These are phyloP conservation scores for Mycena vulgaris DNA, from an alignment of 768 basidiomycete species.

Conservation along the genomic window DNA sequence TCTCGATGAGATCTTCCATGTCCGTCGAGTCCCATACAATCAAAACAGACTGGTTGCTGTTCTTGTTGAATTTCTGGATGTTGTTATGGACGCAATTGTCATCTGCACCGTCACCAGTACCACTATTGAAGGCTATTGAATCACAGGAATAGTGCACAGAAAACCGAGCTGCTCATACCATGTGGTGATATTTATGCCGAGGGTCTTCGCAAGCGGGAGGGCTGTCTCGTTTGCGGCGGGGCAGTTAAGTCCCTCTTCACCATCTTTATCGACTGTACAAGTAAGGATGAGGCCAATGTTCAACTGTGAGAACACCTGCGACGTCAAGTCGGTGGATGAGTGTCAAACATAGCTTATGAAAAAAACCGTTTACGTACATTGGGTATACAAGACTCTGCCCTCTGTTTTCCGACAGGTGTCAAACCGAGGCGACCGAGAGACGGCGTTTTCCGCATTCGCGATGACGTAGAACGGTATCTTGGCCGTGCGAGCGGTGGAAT, in stretches of 20 bases:
- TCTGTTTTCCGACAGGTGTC: constrained; percentile 41
- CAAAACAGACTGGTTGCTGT: constrained; percentile 42
- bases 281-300: constrained; percentile 46
- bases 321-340: too few species aligned
- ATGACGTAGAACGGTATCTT: constrained; percentile 42
- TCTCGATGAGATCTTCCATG: constrained; percentile 15
- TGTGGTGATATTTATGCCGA: constrained; percentile 42
- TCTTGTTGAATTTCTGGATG: constrained; percentile 42
- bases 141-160: not conserved
- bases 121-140: constrained; percentile 32
- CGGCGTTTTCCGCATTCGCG: constrained; percentile 45
- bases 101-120: constrained; percentile 44
- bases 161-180: constrained; percentile 38
- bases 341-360: constrained; percentile 7
- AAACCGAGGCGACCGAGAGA: constrained; percentile 45
- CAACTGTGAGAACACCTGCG: constrained; percentile 41
- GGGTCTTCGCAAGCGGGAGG: constrained; percentile 42
- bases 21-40: constrained; percentile 43
- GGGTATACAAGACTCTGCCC: constrained; percentile 44
- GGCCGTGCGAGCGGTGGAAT: constrained; percentile 3
- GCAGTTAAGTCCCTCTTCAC: constrained; percentile 35
- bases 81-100: constrained; percentile 44
- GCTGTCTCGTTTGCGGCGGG: constrained; percentile 43
- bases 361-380: constrained; percentile 30
- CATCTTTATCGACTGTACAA: constrained; percentile 43